Base-by-base conservation (phyloP, 1,284 basidiomycete genomes). In the Ustilago shanxiensis region DNA sequence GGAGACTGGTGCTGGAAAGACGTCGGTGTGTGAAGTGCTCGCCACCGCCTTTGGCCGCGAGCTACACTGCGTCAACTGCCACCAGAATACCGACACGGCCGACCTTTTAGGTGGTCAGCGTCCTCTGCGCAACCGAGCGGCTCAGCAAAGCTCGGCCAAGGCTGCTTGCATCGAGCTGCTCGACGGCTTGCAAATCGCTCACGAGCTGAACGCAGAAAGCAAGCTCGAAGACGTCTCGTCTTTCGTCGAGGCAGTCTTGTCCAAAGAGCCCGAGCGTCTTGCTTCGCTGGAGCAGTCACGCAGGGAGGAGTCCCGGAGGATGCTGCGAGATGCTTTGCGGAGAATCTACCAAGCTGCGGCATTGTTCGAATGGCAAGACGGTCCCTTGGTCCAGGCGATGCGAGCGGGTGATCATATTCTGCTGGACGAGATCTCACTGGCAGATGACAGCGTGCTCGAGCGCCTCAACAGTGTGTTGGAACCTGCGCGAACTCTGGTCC, bases 61-160 rank as follows among this genome's bases (percentile, higher is more conserved):
- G 44, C 88, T 99, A 18, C 89, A 92, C 77, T 89, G 91, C 8
- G 90, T 99, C 80, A 98, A 94, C 83, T 99, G 96, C 84, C 97
- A 99, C 86, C 95, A 98, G 86, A 99, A 98, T 85, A 99, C 96
- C n/a, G 97, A 99, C 87, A 97, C 96, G 0, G 94, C 96, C 9
- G 97, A 99, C 86, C 88, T 99, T 44, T 93, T 99, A 55, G 97
- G 97, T 41, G 94, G 95, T 35, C 90, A 98, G 81, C 90, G 97
- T 39, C 97, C 97, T 2, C 88, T 96, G n/a, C 91, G 97, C 26
- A 95, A 95, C 87, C 91, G 93, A 39, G 85, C 87, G 3, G 73
- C 75, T 7, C 81, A 87, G n/a, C 87, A 88, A 53, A 80, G 85
- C 52, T 75, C 79, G 13, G 81, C 87, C 16, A 73, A 86, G 35